Conservation (phyloP, 2,329 filamentous ascomycete species). For the Cordyceps pruinosa region DNA sequence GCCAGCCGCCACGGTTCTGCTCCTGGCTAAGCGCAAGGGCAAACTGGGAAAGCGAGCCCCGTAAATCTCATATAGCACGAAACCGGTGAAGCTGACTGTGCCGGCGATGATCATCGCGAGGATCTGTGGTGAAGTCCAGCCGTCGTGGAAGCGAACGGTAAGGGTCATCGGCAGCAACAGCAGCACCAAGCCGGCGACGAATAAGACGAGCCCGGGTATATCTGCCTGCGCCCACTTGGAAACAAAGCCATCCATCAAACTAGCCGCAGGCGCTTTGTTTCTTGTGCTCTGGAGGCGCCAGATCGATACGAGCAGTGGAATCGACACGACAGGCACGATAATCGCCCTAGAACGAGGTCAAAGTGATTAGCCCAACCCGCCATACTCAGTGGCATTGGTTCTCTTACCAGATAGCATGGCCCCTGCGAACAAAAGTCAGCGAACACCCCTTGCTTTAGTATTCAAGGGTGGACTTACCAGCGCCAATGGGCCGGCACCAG, state of each 20-base stretch:
- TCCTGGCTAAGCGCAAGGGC: not conserved
- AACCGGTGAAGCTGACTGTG: not conserved
- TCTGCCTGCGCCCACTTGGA: not conserved
- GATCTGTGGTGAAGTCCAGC: constrained; percentile 1
- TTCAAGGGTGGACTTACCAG: constrained; percentile 26
- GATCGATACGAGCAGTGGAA: constrained; percentile 46
- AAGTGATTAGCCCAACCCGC: too few relatives aligned
- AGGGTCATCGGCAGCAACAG: constrained; percentile 8
- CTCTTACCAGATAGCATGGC: constrained; percentile 49
- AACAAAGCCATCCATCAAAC: constrained; percentile 13
- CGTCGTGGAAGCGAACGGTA: not conserved
- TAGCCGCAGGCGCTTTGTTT: constrained; percentile 27
- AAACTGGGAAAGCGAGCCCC: not conserved
- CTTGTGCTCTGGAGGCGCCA: constrained; percentile 45
- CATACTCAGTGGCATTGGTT: not conserved
- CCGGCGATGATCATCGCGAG: not conserved
- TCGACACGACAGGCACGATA: constrained; percentile 48
- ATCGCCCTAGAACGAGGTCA: constrained; percentile 42
- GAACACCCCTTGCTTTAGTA: too few relatives aligned
- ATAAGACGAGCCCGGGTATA: not conserved
- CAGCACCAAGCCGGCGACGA: not conserved
- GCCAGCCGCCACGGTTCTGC: constrained; percentile 1
- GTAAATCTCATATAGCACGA: not conserved
- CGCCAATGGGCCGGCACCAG: constrained; percentile 45
- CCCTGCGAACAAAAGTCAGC: constrained; percentile 24